These are phyloP conservation scores for Jamesozyma piceae DNA, from an alignment of 805 yeast genomes.

Conservation along the genomic window DNA sequence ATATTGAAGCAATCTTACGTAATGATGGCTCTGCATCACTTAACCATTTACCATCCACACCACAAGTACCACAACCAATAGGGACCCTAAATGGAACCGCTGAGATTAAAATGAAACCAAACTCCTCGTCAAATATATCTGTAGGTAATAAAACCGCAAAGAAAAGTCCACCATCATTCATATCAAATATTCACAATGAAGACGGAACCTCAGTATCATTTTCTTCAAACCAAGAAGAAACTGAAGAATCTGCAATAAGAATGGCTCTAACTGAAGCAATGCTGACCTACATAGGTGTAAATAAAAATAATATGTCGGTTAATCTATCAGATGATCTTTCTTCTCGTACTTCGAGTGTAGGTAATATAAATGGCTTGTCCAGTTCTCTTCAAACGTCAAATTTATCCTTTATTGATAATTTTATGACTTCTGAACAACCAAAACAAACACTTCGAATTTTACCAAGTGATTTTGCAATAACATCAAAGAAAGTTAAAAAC, in stretches of 20 bases:
- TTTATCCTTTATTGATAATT: constrained; percentile 12
- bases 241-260: constrained; percentile 57
- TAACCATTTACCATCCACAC: not conserved
- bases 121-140: not conserved
- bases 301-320: constrained; percentile 29
- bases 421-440: constrained; percentile 9
- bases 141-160: not conserved
- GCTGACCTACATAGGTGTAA: constrained; percentile 59
- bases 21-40: not conserved
- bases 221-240: constrained; percentile 57
- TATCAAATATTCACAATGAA: not conserved
- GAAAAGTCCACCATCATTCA: not conserved
- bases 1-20: not conserved
- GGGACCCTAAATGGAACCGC: not conserved
- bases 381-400: constrained; percentile 8
- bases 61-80: not conserved
- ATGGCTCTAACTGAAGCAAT: constrained; percentile 63
- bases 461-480: constrained; percentile 19
- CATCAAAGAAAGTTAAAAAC: constrained; percentile 7
- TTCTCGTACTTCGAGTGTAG: not conserved
- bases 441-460: constrained; percentile 19
- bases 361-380: not conserved
- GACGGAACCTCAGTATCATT: constrained; percentile 20
- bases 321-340: constrained; percentile 2
- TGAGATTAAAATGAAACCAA: not conserved